These are phyloP conservation scores for Hevea brasiliensis DNA, from an alignment of 345 rosid species.

Conservation along the genomic window DNA sequence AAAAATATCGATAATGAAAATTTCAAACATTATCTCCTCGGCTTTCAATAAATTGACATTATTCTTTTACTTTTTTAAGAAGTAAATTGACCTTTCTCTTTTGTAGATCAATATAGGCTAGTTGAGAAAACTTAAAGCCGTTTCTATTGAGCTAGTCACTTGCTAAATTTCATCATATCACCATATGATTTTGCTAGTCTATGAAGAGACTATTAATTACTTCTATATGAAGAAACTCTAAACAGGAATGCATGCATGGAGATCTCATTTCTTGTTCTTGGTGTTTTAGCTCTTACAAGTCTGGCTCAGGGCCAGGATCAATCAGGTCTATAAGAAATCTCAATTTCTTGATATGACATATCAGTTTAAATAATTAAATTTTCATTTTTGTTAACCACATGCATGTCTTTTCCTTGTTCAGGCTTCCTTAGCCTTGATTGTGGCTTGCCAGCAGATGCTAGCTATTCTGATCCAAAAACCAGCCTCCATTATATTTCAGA, in stretches of 20 bases:
- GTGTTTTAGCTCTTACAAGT: not conserved
- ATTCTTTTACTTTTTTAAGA: no score
- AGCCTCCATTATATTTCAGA: no score
- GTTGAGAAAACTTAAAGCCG: not conserved
- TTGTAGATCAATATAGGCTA: not conserved
- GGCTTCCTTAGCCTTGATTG: no score
- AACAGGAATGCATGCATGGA: not conserved
- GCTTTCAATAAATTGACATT: not conserved
- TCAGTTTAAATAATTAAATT: no score
- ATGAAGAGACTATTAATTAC: no score
- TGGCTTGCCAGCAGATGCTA: no score
- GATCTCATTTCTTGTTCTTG: not conserved
- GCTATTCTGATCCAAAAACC: no score
- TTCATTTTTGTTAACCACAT: no score
- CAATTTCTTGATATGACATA: not conserved
- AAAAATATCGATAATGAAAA: no score
- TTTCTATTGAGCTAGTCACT: not conserved
- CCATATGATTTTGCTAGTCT: not conserved
- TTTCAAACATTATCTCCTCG: not conserved
- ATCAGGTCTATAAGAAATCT: not conserved
- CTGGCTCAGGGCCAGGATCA: not conserved
- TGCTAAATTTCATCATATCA: not conserved
- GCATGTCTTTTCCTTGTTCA: no score
- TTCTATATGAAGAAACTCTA: no score
- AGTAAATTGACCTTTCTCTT: no score